Evolutionary conservation across 2,329 filamentous ascomycete species (phyloP).

Genomic region (Akanthomyces dipterigenus): DNA sequence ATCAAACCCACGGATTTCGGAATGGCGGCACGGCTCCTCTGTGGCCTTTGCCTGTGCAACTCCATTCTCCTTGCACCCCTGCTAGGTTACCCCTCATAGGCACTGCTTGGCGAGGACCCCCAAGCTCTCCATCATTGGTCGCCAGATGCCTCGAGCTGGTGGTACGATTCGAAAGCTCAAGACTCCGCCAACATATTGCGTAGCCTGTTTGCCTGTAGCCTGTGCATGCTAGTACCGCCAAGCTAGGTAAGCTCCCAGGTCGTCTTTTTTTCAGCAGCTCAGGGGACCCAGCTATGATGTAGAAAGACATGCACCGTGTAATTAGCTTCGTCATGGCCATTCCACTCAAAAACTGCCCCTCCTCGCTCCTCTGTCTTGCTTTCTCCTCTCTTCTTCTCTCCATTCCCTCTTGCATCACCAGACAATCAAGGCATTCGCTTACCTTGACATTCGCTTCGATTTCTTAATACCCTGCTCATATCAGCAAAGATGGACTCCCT

Average conservation of each 20-base stretch:
- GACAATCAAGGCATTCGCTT: background rate
- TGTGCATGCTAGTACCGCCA: background rate
- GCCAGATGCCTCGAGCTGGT: background rate
- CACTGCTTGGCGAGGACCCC: background rate
- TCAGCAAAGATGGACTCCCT: constrained; percentile 29
- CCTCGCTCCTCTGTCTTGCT: background rate
- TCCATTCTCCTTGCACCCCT: too few relatives aligned
- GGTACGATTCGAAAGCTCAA: background rate
- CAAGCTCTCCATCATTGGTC: background rate
- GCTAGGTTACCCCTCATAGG: too few relatives aligned
- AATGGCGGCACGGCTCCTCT: too few relatives aligned
- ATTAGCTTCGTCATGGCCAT: background rate
- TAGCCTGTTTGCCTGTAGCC: too few relatives aligned
- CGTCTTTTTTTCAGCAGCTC: constrained; percentile 10
- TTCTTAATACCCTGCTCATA: background rate
- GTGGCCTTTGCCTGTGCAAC: too few relatives aligned
- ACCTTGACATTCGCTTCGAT: background rate
- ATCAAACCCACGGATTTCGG: too few relatives aligned
- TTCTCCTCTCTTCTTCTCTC: background rate
- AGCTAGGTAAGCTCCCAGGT: background rate
- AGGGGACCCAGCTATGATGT: background rate
- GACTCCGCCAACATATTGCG: background rate
- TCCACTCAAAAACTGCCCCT: constrained; percentile 3
- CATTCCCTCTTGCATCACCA: background rate
- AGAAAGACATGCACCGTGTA: background rate